Evolutionary conservation across 768 basidiomycete genomes (phyloP), one percentile per base, ranked within the genome.

Genomic region (Rhizopogon vulgaris): DNA sequence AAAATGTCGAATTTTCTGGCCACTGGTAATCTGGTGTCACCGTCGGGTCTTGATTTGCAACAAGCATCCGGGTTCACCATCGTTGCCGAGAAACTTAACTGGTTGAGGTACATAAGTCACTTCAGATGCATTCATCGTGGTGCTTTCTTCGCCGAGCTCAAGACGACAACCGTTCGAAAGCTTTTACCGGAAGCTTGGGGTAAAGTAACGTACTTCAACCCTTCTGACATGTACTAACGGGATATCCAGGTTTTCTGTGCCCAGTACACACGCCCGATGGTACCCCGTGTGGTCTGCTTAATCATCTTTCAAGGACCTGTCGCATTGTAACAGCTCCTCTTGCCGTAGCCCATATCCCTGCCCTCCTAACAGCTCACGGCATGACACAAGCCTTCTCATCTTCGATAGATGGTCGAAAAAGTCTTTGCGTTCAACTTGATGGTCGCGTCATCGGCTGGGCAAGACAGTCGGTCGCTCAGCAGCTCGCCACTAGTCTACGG

Each of bases 231-330:
- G 36, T 40, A 51, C 57, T 58, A 18, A 61, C 25, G 42, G 49
- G 52, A 22, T 38, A 32, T 36, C 18, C 52, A 94, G 92, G 94
- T 46, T 99, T 99, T 75, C 72, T 99, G 8, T 99, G 96, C 63
- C 96, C 96, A 18, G 96, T 99, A 15, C 96, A 99, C 65, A 99
- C 96, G 1, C 96, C 96, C 17, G 96, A 99, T 76, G 96, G 96
- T 58, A 80, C 94, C 11, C 96, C 96, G 9, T 99, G 96, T 69
- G 96, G 96, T 69, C 80, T 99, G 12, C 82, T 99, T 52, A 99
- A 98, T 71, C 96, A 99, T 66, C 79, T 99, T 37, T 90, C 94
- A 27, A 84, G 92, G 60, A 86, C 89, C 12, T 99, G 96, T 71
- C 87, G 91, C 53, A 88, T 99, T 58, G 78, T 93, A 58, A 95